Percentiles rank a stretch among this genome's conserved stretches.
These are phyloP conservation scores for Citrullus mucosospermus DNA, from an alignment of 306 rosid genomes.

Conservation along the genomic window DNA sequence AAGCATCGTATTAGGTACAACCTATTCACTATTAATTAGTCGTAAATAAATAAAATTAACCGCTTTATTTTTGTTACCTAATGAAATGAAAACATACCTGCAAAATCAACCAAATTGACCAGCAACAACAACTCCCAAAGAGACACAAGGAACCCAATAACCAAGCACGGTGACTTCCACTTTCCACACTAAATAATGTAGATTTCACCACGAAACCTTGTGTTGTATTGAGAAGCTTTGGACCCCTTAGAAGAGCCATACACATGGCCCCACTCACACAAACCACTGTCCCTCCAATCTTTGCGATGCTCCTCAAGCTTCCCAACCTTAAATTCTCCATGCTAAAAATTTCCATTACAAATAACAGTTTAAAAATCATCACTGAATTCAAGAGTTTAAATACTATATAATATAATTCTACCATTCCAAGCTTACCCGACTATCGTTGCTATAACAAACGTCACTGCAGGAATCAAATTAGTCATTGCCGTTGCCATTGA, in stretches of 20 bases:
- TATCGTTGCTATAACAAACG: constrained; percentile 44
- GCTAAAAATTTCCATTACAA: constrained; percentile 9
- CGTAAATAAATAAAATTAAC: too few species aligned
- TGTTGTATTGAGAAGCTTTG: constrained; percentile 32
- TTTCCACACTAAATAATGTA: constrained; percentile 7
- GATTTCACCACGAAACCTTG: constrained; percentile 15
- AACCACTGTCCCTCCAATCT: constrained; percentile 42
- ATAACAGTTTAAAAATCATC: neutral
- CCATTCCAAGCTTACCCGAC: constrained; percentile 28
- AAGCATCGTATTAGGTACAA: too few species aligned
- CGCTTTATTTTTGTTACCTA: too few species aligned
- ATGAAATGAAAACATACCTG: constrained; percentile 8
- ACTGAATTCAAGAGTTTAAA: neutral
- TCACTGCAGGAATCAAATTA: constrained; percentile 53
- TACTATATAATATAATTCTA: neutral
- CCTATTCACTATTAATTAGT: too few species aligned
- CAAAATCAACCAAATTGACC: constrained; percentile 20
- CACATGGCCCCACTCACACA: constrained; percentile 60
- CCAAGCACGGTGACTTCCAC: constrained; percentile 13
- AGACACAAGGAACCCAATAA: constrained; percentile 13
- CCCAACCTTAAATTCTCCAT: constrained; percentile 32
- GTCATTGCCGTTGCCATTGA: constrained; percentile 52
- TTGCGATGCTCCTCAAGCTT: constrained; percentile 43
- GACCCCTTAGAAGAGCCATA: constrained; percentile 60
- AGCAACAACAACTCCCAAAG: constrained; percentile 8